Evolutionary conservation across 768 basidiomycete genomes (phyloP).

Genomic region (Auriscalpium microsporum): DNA sequence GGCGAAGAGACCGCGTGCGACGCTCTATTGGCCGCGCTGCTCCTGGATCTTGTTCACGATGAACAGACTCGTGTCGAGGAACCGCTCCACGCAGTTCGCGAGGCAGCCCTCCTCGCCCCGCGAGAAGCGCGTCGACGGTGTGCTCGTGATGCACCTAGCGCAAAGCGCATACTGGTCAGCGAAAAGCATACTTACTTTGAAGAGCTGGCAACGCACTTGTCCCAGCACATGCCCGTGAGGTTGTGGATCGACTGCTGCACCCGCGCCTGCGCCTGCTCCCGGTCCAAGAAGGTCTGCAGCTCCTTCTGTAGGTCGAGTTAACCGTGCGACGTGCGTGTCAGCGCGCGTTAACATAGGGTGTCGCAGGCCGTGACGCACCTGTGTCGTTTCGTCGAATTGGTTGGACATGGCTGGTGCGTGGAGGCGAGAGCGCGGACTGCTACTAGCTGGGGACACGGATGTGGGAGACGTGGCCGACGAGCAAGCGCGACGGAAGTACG

Average conservation of each 20-base stretch:
- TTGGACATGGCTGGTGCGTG: conserved; percentile 33
- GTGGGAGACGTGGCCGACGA: background rate
- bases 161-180: background rate
- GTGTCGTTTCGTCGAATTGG: conserved; percentile 72
- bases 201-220: conserved; percentile 56
- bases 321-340: background rate
- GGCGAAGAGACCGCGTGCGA: background rate
- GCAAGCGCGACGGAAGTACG: background rate
- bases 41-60: conserved; percentile 60
- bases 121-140: conserved; percentile 71
- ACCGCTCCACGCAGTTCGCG: conserved; percentile 84
- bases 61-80: conserved; percentile 79
- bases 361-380: conserved; percentile 32
- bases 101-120: conserved; percentile 76
- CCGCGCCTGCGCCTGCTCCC: conserved; percentile 71
- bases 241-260: conserved; percentile 64
- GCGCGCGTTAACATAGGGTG: background rate
- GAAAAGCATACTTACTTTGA: background rate
- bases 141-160: conserved; percentile 69
- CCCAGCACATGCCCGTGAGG: conserved; percentile 84
- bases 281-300: conserved; percentile 68
- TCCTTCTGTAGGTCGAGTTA: conserved; percentile 53
- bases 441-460: background rate
- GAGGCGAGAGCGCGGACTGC: background rate
- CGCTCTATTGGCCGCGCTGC: conserved; percentile 10